These are phyloP conservation scores for Trichoderma asperelloides DNA, from an alignment of 495 filamentous ascomycete species.

Conservation along the genomic window DNA sequence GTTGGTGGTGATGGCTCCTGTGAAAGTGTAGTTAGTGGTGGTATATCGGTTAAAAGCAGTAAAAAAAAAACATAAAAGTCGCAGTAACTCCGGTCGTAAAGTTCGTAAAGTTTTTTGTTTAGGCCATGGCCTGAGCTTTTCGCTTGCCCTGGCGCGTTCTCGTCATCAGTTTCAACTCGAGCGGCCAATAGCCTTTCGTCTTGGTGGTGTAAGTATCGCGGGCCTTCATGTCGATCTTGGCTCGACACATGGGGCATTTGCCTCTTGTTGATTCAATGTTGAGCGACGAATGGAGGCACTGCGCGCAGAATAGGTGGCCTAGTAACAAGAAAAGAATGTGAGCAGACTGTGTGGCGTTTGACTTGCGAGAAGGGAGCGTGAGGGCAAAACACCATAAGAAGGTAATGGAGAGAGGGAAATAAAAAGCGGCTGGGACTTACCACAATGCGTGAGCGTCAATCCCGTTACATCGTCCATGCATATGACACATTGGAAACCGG, in stretches of 20 bases:
- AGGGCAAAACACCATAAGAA: neutral
- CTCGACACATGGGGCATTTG: conserved; percentile 45
- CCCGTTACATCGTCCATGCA: conserved; percentile 73
- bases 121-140: conserved; percentile 12
- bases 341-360: neutral
- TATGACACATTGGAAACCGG: conserved; percentile 64
- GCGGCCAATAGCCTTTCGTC: conserved; percentile 40
- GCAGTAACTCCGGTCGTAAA: neutral
- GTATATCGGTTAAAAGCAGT: neutral
- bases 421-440: conserved; percentile 40
- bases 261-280: conserved; percentile 45
- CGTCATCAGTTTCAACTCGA: conserved; percentile 55
- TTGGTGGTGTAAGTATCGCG: conserved; percentile 20
- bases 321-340: neutral
- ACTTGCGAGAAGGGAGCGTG: neutral
- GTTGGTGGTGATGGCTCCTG: neutral
- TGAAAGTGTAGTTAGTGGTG: neutral
- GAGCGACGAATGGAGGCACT: conserved; percentile 68
- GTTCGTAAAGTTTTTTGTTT: neutral
- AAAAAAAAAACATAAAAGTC: neutral
- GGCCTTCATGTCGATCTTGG: conserved; percentile 46
- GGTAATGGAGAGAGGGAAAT: neutral
- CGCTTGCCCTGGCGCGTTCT: conserved; percentile 37
- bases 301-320: conserved; percentile 84
- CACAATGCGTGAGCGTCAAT: conserved; percentile 72